Percentiles rank a stretch among this genome's conserved stretches.
Conservation (phyloP, 805 yeast genomes). For the Nakazawaea peltata region DNA sequence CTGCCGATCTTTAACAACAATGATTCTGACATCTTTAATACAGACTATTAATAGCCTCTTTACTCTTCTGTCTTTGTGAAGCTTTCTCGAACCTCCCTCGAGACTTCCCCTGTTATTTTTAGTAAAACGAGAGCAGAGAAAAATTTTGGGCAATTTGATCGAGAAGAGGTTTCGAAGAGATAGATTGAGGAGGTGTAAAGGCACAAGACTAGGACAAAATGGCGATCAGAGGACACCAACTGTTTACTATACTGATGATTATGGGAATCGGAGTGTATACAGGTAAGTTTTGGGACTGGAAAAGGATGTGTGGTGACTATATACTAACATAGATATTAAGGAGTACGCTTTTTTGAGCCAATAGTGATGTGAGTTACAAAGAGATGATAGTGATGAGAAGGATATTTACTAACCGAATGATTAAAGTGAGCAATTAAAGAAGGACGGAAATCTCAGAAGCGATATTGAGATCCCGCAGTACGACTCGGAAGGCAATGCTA, state of each 20-base stretch:
- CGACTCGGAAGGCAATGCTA: constrained; percentile 34
- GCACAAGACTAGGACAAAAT: too few species aligned
- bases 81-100: too few species aligned
- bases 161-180: too few species aligned
- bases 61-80: too few species aligned
- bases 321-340: constrained; percentile 18
- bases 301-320: background rate
- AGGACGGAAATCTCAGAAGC: constrained; percentile 55
- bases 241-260: constrained; percentile 18
- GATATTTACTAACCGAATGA: constrained; percentile 1
- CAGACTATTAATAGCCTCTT: too few species aligned
- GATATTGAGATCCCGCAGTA: constrained; percentile 53
- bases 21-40: too few species aligned
- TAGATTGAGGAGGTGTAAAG: too few species aligned
- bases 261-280: constrained; percentile 35
- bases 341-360: constrained; percentile 68
- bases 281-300: constrained; percentile 18
- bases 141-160: too few species aligned
- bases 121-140: too few species aligned
- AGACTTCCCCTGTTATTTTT: too few species aligned
- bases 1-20: background rate
- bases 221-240: constrained; percentile 14
- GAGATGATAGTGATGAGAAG: background rate
- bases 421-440: constrained; percentile 49
- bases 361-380: constrained; percentile 49